Base-by-base conservation (phyloP, 768 basidiomycete species). In the Russula earlei region DNA sequence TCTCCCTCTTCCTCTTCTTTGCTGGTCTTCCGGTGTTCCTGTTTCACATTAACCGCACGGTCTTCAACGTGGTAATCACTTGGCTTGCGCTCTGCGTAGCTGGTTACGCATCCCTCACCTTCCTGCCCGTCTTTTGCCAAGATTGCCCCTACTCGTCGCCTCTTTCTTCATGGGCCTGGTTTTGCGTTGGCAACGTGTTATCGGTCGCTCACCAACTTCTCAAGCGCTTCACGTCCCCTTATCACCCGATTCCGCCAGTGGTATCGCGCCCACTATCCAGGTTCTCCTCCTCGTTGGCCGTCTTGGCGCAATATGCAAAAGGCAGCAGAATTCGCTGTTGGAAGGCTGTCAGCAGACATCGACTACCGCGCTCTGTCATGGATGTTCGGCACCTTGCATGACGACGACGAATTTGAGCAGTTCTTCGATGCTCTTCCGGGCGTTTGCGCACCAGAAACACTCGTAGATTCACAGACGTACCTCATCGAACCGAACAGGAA, bases 351-450 rank as follows among this genome's bases (percentile, higher is more conserved):
- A 31, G 4, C 29, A 5, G 29, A 4, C 29, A 44, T 44, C 24
- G 43, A 44, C 43, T 9, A 44, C 17, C 8, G 2, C 6, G 38
- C 56, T 0, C 34, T 57, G n/a, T 14, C 15, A 8, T 57, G 56
- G 56, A 57, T 29, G 14, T 52, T 57, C 15, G n/a, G 29, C 0
- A 40, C 50, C 9, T 36, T 57, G 20, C 24, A 48, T 14, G 50
- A 57, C 33, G 56, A 57, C 20, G 17, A 4, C 2, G 56, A 52
- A n/a, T 22, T 47, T 6, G 50, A 57, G 19, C 19, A 52, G 19
- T 57, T 57, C 36, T 57, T 52, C 15, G 56, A 51, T 9, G 56
- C 29, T 14, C 20, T 57, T 10, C 45, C 56, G n/a, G 14, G 29
- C 24, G n/a, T 57, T 36, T 57, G 44, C 19, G 8, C 1, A 20